A percentile compares a stretch with the other conserved stretches of the same genome.
Evolutionary conservation across 2,329 filamentous ascomycete species (phyloP).

Genomic region (Teratosphaeria nubilosa): DNA sequence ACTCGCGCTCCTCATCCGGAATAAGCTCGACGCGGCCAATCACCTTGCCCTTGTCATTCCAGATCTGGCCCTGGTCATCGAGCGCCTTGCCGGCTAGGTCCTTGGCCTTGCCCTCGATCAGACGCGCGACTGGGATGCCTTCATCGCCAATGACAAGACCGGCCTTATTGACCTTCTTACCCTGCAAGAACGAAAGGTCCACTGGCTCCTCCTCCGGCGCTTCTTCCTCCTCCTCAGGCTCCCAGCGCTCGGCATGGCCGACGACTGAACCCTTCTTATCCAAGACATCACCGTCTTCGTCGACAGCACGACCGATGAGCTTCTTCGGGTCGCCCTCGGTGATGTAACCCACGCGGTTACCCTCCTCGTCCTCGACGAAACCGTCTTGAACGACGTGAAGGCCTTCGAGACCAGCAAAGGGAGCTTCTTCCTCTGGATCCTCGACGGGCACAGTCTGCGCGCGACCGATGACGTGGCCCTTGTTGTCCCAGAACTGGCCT

Average conservation of each 20-base stretch:
- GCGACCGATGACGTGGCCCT: slow-evolving; percentile 42
- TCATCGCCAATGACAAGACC: slow-evolving; percentile 42
- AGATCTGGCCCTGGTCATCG: slow-evolving; percentile 60
- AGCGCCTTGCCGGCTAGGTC: slow-evolving; percentile 58
- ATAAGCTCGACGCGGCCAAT: slow-evolving; percentile 60
- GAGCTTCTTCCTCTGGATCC: slow-evolving; percentile 37
- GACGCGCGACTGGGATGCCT: slow-evolving; percentile 47
- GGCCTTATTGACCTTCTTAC: slow-evolving; percentile 40
- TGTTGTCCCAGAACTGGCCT: slow-evolving; percentile 45
- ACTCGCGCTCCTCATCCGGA: slow-evolving; percentile 51
- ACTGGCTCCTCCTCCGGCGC: slow-evolving; percentile 31
- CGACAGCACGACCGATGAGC: slow-evolving; percentile 40
- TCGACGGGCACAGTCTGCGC: slow-evolving; percentile 39
- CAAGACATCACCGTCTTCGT: slow-evolving; percentile 44
- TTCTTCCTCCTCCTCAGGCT: slow-evolving; percentile 53
- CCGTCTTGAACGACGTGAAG: slow-evolving; percentile 41
- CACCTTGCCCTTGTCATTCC: slow-evolving; percentile 62
- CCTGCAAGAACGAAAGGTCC: slow-evolving; percentile 37
- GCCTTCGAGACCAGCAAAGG: slow-evolving; percentile 42
- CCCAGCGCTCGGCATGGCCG: slow-evolving; percentile 43
- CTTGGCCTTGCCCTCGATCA: slow-evolving; percentile 57
- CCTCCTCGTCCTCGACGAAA: slow-evolving; percentile 41
- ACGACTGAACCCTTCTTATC: slow-evolving; percentile 45
- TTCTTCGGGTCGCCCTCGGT: slow-evolving; percentile 43
- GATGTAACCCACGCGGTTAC: slow-evolving; percentile 39